Evolutionary conservation across 495 filamentous ascomycete species (phyloP), one percentile per base, ranked within the genome.

Genomic region (Penicillium fimorum): DNA sequence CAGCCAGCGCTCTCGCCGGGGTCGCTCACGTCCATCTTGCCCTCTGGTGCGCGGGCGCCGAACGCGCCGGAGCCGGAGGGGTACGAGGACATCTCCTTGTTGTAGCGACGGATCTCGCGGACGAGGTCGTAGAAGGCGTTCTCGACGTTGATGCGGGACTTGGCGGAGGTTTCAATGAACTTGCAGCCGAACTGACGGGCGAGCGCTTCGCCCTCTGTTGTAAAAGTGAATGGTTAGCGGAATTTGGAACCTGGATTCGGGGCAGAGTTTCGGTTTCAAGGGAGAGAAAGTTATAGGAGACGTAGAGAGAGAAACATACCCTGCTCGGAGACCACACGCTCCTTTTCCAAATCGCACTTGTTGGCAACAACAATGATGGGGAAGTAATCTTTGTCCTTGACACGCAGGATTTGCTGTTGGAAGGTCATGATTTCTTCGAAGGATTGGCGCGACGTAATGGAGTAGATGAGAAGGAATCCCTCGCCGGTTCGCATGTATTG

Each of bases 401-500:
- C 94, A 60, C 94, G 79, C 52, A 97, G 81, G 72, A 98, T 98
- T 76, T 98, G 94, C 82, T 97, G 92, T 75, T 97, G 92, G 73
- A 97, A 97, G 35, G 91, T 96, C 74, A 90, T 84, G 70, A 98
- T 97, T 77, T 98, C 95, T 71, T 97, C 92, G 69, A 97, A 97
- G 59, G 89, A 94, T 73, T 96, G 91, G 63, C 93, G 84, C 68
- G 93, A 97, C 13, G 90, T 97, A 77, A 98, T 98, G 50, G 89
- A 97, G 80, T 97, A 98, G 62, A 98, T 91, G 20, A 98, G 84
- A 60, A 98, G 82, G 77, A 98, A 98, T 42, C 94, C 94, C 77
- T 98, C 94, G 67, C 94, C 94, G 35, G 95, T 98, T 64, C 94
- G 88, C 94, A 98, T 98, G 82, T 98, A 98, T 78, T 98, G 94